Base-by-base conservation (phyloP, 2,329 filamentous ascomycete genomes). In the Aureobasidium sp. region DNA sequence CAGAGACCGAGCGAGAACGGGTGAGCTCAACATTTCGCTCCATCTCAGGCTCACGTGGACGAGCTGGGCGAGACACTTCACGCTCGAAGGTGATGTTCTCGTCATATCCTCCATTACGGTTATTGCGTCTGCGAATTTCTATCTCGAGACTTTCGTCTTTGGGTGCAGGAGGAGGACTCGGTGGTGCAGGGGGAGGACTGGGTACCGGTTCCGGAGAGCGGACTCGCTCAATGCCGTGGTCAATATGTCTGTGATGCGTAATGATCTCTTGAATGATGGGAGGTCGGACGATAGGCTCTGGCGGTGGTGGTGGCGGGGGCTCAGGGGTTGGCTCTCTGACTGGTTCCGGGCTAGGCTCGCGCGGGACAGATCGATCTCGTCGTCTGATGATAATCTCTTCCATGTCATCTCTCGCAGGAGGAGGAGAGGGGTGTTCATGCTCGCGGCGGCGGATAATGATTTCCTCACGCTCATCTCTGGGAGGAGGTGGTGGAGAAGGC, bases 241-340 rank as follows among this genome's bases (percentile, higher is more conserved):
- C 89, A 67, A 95, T 88, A 70, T 93, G 89, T 62, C 87, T 83
- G 72, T 94, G 93, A 75, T 94, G 90, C 0, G 90, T 95, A 66
- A 95, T 92, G 63, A 96, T 86, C 71, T 96, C 90, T 69, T 93
- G 86, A 74, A 93, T 89, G 67, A 96, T 90, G 0, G 87, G 88
- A 37, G 91, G 91, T 25, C 87, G 86, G 45, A 85, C 83, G 68
- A 94, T 86, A 48, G 88, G 81, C 65, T 82, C 81, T 34, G 84
- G 85, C 48, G 82, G 80, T 50, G 76, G 76, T 47, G 54, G 54
- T 39, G 78, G 77, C 32, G 73, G 71, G 9, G 77, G 75, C 52
- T 76, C 73, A 53, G 84, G 83, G 25, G 83, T 81, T 4, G 81
- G 79, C 25, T 80, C 72, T 59, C 57, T n/a, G 27, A 59, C 45